Base-by-base conservation (phyloP, 2,329 filamentous ascomycete genomes). In the Neobulgaria alba region DNA sequence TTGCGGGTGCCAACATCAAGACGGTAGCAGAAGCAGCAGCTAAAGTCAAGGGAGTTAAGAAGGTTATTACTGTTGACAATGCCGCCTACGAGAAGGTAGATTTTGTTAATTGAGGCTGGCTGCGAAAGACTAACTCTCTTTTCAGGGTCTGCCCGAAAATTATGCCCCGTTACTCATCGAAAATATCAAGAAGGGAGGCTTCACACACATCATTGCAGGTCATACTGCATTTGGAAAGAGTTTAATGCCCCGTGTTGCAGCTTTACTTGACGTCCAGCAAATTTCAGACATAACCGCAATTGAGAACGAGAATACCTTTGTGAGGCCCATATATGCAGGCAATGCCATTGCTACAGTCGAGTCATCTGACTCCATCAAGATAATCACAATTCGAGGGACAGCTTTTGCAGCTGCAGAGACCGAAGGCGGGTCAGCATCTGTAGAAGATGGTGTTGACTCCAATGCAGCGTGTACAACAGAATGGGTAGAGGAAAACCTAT, bases 191-290 rank as follows among this genome's bases (percentile, higher is more conserved):
- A 92, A 92, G 62, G 89, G 86, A 46, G 85, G 82, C 45, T 96
- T 88, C 64, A 94, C 89, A 46, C 92, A 98, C 61, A 76, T 98
- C 49, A 74, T 98, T 56, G 85, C 83, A 29, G 82, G 85, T 41
- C 88, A 96, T 68, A 92, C 89, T 17, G 88, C 92, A 1, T 98
- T 98, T 65, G 92, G 92, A 58, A 98, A 98, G 77, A 93, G 83
- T 63, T 64, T 98, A 33, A 72, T 98, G 66, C 92, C 92, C 29
- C 81, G 92, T 48, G 85, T 95, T 12, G 87, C 92, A 15, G 92
- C 92, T 15, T 69, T 98, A 41, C 73, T 98, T 44, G 92, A 98
- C 62, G 79, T 82, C 26, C 89, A 95, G 67, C 89, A 94, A 61
- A 79, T 98, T 47, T 95, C 89, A 33, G 92, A 98, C 61, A 85